A percentile compares a stretch with the other conserved stretches of the same genome.
Conservation (phyloP, 2,329 filamentous ascomycete species). For the Pyricularia grisea region DNA sequence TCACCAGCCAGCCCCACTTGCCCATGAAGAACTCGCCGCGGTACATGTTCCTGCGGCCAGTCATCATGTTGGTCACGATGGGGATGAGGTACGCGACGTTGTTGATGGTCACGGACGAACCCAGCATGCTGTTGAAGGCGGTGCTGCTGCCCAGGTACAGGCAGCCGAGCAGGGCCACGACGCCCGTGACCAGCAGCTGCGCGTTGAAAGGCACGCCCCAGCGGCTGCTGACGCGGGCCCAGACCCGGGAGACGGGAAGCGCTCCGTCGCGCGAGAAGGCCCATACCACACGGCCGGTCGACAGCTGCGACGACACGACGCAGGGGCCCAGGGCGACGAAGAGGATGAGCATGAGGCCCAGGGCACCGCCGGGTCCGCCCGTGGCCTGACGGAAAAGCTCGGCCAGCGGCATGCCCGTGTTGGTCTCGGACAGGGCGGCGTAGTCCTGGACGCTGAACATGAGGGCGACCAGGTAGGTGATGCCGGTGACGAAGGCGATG, state of each 20-base stretch:
- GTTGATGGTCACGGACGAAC: conserved; percentile 29
- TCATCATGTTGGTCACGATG: conserved; percentile 32
- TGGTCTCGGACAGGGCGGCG: conserved; percentile 27
- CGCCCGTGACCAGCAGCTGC: conserved; percentile 21
- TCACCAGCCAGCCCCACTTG: conserved; percentile 22
- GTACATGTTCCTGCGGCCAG: conserved; percentile 26
- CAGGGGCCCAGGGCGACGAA: conserved; percentile 33
- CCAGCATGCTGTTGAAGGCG: conserved; percentile 30
- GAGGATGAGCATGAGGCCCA: conserved; percentile 29
- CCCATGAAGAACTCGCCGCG: conserved; percentile 29
- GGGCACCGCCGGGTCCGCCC: conserved; percentile 27
- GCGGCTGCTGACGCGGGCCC: conserved; percentile 24
- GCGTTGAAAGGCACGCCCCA: conserved; percentile 28
- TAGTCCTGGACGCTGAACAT: conserved; percentile 43
- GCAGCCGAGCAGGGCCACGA: conserved; percentile 27
- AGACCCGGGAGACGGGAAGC: conserved; percentile 25
- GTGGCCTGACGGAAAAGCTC: conserved; percentile 37
- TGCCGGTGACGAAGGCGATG: conserved; percentile 37
- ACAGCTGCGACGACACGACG: conserved; percentile 24
- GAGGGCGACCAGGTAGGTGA: conserved; percentile 38
- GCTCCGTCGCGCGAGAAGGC: conserved; percentile 26
- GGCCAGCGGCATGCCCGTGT: conserved; percentile 31
- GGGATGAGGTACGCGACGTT: conserved; percentile 35
- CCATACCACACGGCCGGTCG: conserved; percentile 18
- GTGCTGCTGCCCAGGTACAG: conserved; percentile 32